Evolutionary conservation across 1,284 basidiomycete species (phyloP).

Genomic region (Fomitopsis betulina): DNA sequence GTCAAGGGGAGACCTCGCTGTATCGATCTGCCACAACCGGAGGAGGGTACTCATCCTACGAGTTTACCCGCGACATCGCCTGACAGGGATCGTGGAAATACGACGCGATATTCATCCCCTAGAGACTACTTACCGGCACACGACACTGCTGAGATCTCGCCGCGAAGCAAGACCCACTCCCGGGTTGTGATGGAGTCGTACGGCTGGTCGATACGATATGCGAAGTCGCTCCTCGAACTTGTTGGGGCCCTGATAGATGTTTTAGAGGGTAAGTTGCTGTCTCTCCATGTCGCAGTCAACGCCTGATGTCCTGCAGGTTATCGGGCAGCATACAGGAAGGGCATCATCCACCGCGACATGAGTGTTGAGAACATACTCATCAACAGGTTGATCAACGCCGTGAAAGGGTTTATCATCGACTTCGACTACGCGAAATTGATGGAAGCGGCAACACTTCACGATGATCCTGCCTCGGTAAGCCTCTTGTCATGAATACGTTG

Average conservation of each 20-base stretch:
- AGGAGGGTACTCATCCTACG: too few relatives aligned
- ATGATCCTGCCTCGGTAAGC: background rate
- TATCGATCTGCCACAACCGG: too few relatives aligned
- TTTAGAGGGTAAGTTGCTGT: too few relatives aligned
- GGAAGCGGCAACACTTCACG: background rate
- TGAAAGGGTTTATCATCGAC: background rate
- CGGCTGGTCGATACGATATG: background rate
- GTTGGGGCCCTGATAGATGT: background rate
- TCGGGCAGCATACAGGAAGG: background rate
- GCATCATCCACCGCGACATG: background rate
- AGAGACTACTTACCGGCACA: background rate
- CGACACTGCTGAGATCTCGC: too few relatives aligned
- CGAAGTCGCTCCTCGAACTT: background rate
- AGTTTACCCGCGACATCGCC: too few relatives aligned
- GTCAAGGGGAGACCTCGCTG: too few relatives aligned
- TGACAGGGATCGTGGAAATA: too few relatives aligned
- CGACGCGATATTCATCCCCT: too few relatives aligned
- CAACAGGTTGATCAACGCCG: background rate
- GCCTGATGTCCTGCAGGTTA: background rate
- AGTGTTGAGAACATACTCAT: background rate
- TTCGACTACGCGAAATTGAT: background rate
- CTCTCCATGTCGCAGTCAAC: too few relatives aligned
- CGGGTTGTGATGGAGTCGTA: background rate
- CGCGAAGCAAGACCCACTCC: background rate
- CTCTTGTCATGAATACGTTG: too few relatives aligned